Base-by-base conservation (phyloP, 768 basidiomycete genomes). In the Termitomyces sp. region DNA sequence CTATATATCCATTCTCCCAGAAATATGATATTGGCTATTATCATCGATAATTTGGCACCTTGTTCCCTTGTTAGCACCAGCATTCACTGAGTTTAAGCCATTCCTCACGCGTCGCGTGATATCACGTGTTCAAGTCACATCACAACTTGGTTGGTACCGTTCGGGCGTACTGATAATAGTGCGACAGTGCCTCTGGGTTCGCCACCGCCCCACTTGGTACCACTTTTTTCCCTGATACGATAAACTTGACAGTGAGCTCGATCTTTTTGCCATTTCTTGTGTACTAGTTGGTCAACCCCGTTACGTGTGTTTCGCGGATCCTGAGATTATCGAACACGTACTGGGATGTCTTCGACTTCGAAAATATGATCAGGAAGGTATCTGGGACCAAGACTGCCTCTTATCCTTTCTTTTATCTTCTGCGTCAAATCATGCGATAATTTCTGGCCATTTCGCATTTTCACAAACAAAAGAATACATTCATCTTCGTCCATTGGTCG, bases 251-350 rank as follows among this genome's bases (percentile, higher is more conserved):
- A 1, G 83, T 85, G 28, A 88, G 84, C 69, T 88, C 87, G 32
- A 88, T 85, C 64, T 87, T 87, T 74, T 88, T 88, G 9, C 80
- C 81, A 51, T 88, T 88, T 11, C 85, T 80, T 1, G 84, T 88
- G 59, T 87, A 87, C 87, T 88, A 37, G 51, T 22, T 24, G 37
- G 37, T 37, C 12, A 5, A 38, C 3, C 40, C 22, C 46, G 28
- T 22, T 49, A 47, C 44, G 11, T 37, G 22, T 44, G 24, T 38
- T 32, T 21, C 2, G 12, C 21, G n/a, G 5, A 38, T 40, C 26
- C 5, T 15, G 15, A 22, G 10, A 12, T 14, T 38, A n/a, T 41
- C 44, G 45, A 47, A 35, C 2, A 74, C 85, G 48, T 48, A 87
- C 87, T 41, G 87, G 87, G 53, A 88, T 85, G 53, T 85, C 84